Evolutionary conservation across 768 basidiomycete species (phyloP).

Genomic region (Leucocoprinus leucothites): DNA sequence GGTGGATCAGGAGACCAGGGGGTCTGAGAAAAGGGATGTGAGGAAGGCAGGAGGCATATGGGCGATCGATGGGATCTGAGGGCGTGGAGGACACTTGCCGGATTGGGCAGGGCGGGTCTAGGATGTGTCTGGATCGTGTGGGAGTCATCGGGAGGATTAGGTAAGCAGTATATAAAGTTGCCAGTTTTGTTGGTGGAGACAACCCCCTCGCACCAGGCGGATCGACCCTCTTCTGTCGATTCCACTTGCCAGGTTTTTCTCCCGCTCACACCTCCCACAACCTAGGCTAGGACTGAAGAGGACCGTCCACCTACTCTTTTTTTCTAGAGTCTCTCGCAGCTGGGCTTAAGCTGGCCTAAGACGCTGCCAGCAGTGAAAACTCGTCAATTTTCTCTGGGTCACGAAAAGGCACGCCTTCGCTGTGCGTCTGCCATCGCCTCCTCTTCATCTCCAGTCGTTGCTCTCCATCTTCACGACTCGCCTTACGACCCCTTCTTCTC

Average conservation of each 20-base stretch:
- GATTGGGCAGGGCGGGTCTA: conserved; percentile 1
- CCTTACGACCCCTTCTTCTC: conserved; percentile 58
- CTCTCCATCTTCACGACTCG: conserved; percentile 56
- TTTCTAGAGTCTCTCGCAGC: conserved; percentile 24
- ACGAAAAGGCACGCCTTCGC: conserved; percentile 90
- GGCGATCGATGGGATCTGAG: conserved; percentile 9
- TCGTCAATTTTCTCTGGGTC: conserved; percentile 22
- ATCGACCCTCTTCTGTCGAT: conserved; percentile 51
- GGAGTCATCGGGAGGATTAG: conserved; percentile 22
- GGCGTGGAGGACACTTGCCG: not conserved
- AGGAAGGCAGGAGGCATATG: not conserved
- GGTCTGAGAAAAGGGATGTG: not conserved
- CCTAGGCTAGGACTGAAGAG: conserved; percentile 42
- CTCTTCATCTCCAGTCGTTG: conserved; percentile 23
- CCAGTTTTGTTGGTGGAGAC: conserved; percentile 22
- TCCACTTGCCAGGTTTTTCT: conserved; percentile 41
- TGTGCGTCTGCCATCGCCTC: conserved; percentile 75
- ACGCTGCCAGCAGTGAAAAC: conserved; percentile 18
- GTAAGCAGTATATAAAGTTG: conserved; percentile 28
- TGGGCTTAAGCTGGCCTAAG: conserved; percentile 22
- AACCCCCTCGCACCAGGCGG: conserved; percentile 39
- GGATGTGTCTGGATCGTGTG: conserved; percentile 7
- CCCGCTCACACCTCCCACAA: conserved; percentile 29
- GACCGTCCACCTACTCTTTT: conserved; percentile 28
- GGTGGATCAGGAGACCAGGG: conserved; percentile 2